These are phyloP conservation scores for Cokeromyces recurvatus DNA, from an alignment of 371 early-diverging fungal genomes.

Conservation along the genomic window DNA sequence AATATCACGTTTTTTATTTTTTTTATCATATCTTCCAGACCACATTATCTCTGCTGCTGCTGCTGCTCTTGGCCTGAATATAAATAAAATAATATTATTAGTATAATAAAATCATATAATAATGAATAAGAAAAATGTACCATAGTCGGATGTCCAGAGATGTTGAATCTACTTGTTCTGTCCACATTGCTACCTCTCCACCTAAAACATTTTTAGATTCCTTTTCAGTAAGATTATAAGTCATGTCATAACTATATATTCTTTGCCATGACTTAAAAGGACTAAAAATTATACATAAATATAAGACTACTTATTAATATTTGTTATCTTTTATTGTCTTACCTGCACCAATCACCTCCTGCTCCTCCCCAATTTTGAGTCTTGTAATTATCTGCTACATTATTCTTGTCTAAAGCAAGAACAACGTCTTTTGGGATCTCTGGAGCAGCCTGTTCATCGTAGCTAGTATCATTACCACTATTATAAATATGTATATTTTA, in stretches of 20 bases:
- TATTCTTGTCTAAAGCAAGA: constrained; percentile 17
- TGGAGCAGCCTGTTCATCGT: constrained; percentile 38
- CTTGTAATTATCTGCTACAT: constrained; percentile 20
- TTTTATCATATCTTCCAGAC: constrained; percentile 62
- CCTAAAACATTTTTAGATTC: constrained; percentile 45
- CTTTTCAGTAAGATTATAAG: constrained; percentile 52
- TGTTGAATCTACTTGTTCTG: constrained; percentile 65
- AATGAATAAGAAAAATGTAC: constrained; percentile 27
- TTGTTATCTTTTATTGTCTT: neutral
- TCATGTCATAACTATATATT: constrained; percentile 69
- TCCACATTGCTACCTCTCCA: constrained; percentile 64
- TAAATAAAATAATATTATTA: neutral
- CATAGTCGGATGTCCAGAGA: constrained; percentile 65
- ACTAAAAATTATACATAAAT: constrained; percentile 20
- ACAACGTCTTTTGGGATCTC: constrained; percentile 16
- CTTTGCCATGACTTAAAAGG: constrained; percentile 82
- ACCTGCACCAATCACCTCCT: constrained; percentile 48
- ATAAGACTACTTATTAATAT: neutral
- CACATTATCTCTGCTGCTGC: constrained; percentile 68
- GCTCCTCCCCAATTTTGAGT: constrained; percentile 36
- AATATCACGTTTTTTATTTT: constrained; percentile 46
- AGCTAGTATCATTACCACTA: constrained; percentile 34
- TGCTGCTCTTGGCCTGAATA: constrained; percentile 33
- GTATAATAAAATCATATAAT: neutral
- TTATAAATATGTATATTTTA: no score